Base-by-base conservation (phyloP, 768 basidiomycete genomes). In the Cyclocybe aegerita region DNA sequence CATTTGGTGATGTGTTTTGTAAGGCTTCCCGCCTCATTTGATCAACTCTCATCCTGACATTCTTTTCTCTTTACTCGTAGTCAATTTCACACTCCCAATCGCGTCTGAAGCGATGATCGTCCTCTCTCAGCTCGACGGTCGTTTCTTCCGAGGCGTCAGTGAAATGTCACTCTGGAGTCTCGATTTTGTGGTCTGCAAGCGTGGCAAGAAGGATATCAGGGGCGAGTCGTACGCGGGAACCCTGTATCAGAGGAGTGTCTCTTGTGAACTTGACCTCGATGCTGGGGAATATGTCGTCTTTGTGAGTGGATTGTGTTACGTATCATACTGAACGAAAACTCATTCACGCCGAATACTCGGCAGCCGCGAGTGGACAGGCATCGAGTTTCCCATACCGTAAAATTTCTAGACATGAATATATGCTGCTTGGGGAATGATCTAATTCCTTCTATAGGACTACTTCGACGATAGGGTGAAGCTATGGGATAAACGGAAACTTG, bases 1-100 rank as follows among this genome's bases (percentile, higher is more conserved):
- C 70, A 9, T 75, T 67, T 46, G 78, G 77, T 11, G 78, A 79
- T 44, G 61, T 80, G 10, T 67, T 72, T 5, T 80, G 77, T 78
- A 49, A 43, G 76, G 54, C 30, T 37, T 9, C 31, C 5, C 32
- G 32, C 46, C 15, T 12, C 14, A 6, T 23, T 9, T 50, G 14
- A 30, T 33, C 29, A 2, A 16, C 33, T 7, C 6, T 38, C 9
- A 32, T 5, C 9, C 33, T 29, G 5, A 40, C 29, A 11, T 23
- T 33, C 44, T 29, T 4, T 4, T 23, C 30, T 4, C 31, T 14
- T 36, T 14, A 10, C 35, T 34, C 35, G 7, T 31, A 62, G 60
- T 54, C 48, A 33, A 50, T 9, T 54, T 59, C 35, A 51, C 45
- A 1, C 52, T 79, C 17, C 65, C 71, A 2, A 56, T 68, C 16